Evolutionary conservation across 2,329 filamentous ascomycete genomes (phyloP).

Genomic region (Colletotrichum karsti): DNA sequence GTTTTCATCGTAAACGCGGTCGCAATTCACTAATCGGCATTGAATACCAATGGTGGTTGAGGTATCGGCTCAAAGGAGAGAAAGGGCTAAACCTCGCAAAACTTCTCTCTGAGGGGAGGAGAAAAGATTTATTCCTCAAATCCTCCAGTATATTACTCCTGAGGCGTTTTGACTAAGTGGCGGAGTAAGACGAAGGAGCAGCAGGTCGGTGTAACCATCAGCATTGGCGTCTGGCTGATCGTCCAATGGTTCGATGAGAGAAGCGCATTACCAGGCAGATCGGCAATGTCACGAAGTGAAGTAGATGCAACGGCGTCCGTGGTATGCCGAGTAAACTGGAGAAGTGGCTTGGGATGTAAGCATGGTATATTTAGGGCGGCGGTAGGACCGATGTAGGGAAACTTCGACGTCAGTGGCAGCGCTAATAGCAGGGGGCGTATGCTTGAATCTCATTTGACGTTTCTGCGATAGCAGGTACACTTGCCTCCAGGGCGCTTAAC

Average conservation of each 20-base stretch:
- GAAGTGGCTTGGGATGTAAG: background rate
- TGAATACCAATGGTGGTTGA: no score
- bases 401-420: background rate
- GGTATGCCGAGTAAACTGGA: background rate
- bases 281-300: background rate
- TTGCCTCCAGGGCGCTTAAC: no score
- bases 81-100: background rate
- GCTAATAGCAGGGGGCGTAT: background rate
- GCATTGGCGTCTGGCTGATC: background rate
- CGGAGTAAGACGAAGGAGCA: background rate
- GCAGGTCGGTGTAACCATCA: background rate
- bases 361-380: background rate
- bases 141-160: background rate
- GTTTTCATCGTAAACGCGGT: background rate
- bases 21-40: background rate
- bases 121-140: background rate
- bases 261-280: rapidly evolving
- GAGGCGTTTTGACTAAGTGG: background rate
- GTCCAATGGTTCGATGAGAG: background rate
- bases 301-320: background rate
- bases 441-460: no score
- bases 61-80: background rate
- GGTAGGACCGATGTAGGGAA: background rate
- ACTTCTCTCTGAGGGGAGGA: background rate
- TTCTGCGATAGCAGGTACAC: rapidly evolving